Conservation (phyloP, 2,329 filamentous ascomycete species). For the Aspergillus brasiliensis region DNA sequence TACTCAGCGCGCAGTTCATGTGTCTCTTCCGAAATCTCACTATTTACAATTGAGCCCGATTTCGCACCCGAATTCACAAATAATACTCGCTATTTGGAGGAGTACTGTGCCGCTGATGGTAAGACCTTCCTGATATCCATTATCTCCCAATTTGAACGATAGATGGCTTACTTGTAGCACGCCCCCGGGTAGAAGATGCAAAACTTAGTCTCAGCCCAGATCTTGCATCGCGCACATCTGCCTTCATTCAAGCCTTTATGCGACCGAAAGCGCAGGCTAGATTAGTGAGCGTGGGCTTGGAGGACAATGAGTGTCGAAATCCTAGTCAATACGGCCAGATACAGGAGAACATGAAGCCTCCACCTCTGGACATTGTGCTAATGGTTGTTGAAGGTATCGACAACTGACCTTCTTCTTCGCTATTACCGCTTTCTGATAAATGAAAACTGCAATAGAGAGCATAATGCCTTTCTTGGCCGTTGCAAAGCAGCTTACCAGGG, state of each 20-base stretch:
- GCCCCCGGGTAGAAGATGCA: background rate
- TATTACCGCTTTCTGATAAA: too few relatives aligned
- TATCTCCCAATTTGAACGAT: background rate
- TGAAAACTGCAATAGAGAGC: background rate
- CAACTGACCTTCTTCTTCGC: background rate
- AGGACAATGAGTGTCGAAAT: background rate
- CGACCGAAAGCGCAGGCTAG: background rate
- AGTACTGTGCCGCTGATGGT: background rate
- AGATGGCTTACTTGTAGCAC: background rate
- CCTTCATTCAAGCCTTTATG: conserved; percentile 2
- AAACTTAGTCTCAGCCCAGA: background rate
- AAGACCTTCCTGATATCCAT: background rate
- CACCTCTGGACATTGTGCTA: conserved; percentile 4
- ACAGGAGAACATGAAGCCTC: background rate
- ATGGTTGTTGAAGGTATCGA: conserved; percentile 4
- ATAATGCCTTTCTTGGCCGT: background rate
- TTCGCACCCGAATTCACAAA: background rate
- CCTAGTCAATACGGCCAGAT: background rate
- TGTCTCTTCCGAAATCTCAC: background rate
- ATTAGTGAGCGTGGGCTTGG: background rate
- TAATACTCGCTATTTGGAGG: background rate
- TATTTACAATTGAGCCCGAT: background rate
- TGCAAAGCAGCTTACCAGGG: background rate
- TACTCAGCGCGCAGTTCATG: background rate
- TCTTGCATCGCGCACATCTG: background rate